Evolutionary conservation across 208 protist genomes (phyloP), one percentile per base, ranked within the genome.

Genomic region (Borovskyia barvae): DNA sequence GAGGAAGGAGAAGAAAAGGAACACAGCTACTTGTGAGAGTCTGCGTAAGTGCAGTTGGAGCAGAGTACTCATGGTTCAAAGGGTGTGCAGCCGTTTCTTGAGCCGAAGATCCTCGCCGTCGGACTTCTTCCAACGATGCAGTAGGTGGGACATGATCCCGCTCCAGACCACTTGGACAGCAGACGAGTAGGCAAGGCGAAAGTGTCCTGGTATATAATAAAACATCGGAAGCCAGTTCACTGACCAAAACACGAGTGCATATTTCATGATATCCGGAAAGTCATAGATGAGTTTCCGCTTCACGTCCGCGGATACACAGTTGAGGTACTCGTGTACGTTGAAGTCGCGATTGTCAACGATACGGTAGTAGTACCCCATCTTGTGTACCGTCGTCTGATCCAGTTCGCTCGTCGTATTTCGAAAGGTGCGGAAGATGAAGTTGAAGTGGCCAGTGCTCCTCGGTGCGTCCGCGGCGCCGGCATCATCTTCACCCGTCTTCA

Each of bases 201-300:
- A 87, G 61, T 92, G 82, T 5, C 71, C 43, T 7, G 82, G 77
- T 25, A 94, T 84, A 60, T 81, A 92, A 68, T 91, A 92, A 58
- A 94, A 92, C 66, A 94, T 75, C 11, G 84, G 77, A 0, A 92
- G 50, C 80, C 85, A 90, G 61, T 94, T 90, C 12, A 82, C 15
- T 2, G 75, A 65, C 87, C 87, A 92, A 36, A 90, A 92, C 0
- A 79, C n/a, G 43, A 90, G 54, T 1, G 75, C 70, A 41, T 87
- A 88, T 46, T 64, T 57, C 33, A 83, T 58, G 36, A 90, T 85
- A 36, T 90, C 80, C 3, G 83, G 80, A 58, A 85, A 87, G 55
- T 90, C 82, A 39, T 85, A 29, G 5, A 67, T 62, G 12, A 93
- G 47, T 37, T 86, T 82, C 32, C 56, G 57, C 42, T 52, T 80